Base-by-base conservation (phyloP, 768 basidiomycete genomes). In the Scleroderma bovista region DNA sequence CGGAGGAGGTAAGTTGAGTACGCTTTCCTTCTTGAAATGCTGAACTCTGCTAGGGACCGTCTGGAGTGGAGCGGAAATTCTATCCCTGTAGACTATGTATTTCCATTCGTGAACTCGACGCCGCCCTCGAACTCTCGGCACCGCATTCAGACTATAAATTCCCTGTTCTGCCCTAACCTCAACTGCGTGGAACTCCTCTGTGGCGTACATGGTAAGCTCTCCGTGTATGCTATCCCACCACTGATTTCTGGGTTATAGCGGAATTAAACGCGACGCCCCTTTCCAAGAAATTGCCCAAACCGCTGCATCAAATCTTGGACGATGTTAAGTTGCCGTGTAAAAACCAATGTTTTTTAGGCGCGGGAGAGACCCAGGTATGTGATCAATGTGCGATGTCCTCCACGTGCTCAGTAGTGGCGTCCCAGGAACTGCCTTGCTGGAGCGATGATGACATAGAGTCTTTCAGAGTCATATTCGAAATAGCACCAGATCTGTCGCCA, bases 121-220 rank as follows among this genome's bases (percentile, higher is more conserved):
- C 50, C 53, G 61, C 24, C 52, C 54, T 43, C 45, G 4, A 46
- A 60, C 20, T 48, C 66, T 16, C 52, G 55, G n/a, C 45, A 37
- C 39, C 70, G 66, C 26, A 52, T 80, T 6, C 48, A 61, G n/a
- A 66, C 58, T 13, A 56, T 74, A n/a, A 57, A 71, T 3, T 57
- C 66, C 3, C 54, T 71, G 1, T 83, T 83, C 51, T 84, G 82
- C 62, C 69, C 71, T 6, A 80, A 76, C 46, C 50, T 74, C 20
- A 78, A 72, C 46, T 84, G 82, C 50, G 24, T 76, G 1, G 72
- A 73, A 7, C 69, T 73, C 2, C 76, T 75, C 51, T 84, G 82
- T 56, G 56, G 62, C 37, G 67, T 70, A 2, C 82, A 84, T 61
- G 56, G 78, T 79, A 61, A 38, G 74, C 50, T 49, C 13, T 17